Base-by-base conservation (phyloP, 1,284 basidiomycete genomes). In the Pisolithus thermaeus region DNA sequence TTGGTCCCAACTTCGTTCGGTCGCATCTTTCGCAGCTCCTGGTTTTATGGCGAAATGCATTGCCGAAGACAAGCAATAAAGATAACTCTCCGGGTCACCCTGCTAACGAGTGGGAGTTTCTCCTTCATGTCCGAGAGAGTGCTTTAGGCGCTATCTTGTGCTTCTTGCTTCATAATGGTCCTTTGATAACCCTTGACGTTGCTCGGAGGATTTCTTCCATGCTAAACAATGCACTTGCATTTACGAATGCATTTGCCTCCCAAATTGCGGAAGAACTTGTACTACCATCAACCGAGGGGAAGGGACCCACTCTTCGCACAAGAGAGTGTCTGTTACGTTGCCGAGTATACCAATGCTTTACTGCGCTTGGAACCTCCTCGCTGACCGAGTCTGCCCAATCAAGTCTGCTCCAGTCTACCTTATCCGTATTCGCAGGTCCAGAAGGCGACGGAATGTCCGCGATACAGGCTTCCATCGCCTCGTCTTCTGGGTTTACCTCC, bases 31-130 rank as follows among this genome's bases (percentile, higher is more conserved):
- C 93, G 0, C 94, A 97, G 61, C 76, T 99, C 7, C 79, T 99
- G 25, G 90, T 96, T 0, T 79, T 99, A 2, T 99, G 97, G 97
- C 78, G 96, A 35, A 99, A 99, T 61, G 94, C 97, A 2, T 76
- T 99, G 0, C 93, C 96, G 1, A 98, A 98, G 69, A 89, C 92
- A 0, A 92, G 92, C 0, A 87, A 79, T 59, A 96, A 96, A 68
- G 96, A 97, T 61, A 75, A 79, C 0, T 70, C 75, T 1, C 69
- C 80, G 0, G 81, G 84, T n/a, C 77, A 92, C 20, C 83, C 83
- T 32, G 73, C 81, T 20, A 73, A 79, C 0, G 97, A 98, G 62
- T 98, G 95, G 94, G 78, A 79, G 49, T 99, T 98, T 71, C 73
- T 99, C 7, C 73, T 99, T 5, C 87, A 92, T 56, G 90, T 99